Conservation (phyloP, 225 moss, liverwort and hornwort genomes). For the Marchantia paleacea region DNA sequence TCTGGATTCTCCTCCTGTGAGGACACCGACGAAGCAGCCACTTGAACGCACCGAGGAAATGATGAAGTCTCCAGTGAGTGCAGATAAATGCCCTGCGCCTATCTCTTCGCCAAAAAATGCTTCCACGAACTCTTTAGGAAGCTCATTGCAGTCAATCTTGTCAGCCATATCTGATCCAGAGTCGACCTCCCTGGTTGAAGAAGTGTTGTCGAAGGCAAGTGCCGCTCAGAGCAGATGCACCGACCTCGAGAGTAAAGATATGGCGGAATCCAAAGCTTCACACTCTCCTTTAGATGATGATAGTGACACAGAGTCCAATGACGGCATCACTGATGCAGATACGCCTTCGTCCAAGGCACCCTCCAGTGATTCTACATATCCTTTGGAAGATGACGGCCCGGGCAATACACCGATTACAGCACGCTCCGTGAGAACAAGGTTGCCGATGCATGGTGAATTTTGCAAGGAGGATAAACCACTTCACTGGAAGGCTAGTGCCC, state of each 20-base stretch:
- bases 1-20: background rate
- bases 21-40: background rate
- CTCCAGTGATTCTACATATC: slow-evolving; percentile 2
- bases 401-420: slow-evolving; percentile 9
- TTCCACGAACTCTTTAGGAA: background rate
- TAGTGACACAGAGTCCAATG: slow-evolving; percentile 14
- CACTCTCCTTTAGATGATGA: slow-evolving; percentile 4
- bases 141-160: slow-evolving; percentile 27
- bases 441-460: slow-evolving; percentile 2
- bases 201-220: slow-evolving; percentile 17
- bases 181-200: slow-evolving; percentile 7
- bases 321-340: background rate
- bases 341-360: slow-evolving; percentile 1
- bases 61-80: background rate
- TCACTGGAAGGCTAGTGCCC: slow-evolving; percentile 25
- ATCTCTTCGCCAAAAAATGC: background rate
- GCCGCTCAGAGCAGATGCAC: slow-evolving; percentile 12
- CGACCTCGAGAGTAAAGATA: background rate
- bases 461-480: slow-evolving; percentile 13
- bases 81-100: background rate
- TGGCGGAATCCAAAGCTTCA: slow-evolving; percentile 12
- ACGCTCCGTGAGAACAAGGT: slow-evolving; percentile 17
- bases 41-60: background rate
- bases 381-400: slow-evolving; percentile 15
- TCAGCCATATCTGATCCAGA: slow-evolving; percentile 23